Conservation (phyloP, 2,329 filamentous ascomycete genomes). For the Stromatinia cepivora region DNA sequence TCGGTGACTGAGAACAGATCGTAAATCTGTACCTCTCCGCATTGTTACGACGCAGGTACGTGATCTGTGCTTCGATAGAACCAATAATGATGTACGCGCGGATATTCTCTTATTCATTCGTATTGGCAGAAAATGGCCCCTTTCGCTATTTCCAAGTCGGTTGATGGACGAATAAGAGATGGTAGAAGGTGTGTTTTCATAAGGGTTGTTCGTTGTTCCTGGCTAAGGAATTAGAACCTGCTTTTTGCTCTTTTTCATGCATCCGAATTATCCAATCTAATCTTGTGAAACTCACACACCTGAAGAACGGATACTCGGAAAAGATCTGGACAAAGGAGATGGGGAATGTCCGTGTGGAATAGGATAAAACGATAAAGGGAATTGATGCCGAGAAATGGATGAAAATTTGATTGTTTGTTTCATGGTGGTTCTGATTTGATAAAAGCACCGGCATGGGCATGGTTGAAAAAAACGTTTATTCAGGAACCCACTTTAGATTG, state of each 20-base stretch:
- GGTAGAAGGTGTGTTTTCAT: background rate
- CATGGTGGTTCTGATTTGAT: background rate
- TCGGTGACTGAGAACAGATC: background rate
- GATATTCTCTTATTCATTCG: background rate
- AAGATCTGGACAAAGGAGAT: background rate
- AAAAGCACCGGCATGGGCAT: conserved; percentile 3
- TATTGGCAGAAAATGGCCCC: background rate
- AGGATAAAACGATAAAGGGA: background rate
- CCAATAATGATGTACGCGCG: background rate
- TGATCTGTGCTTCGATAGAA: background rate
- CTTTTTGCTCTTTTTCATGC: conserved; percentile 7
- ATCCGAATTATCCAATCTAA: conserved; percentile 3
- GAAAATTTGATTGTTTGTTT: background rate
- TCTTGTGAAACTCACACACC: background rate
- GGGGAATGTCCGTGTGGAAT: background rate
- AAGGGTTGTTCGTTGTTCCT: conserved; percentile 10
- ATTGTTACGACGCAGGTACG: background rate
- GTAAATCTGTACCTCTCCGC: background rate
- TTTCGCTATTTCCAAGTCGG: background rate
- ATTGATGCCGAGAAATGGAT: background rate
- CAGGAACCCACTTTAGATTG: background rate
- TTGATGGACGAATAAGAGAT: background rate
- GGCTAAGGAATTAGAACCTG: conserved; percentile 15
- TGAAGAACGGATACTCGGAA: conserved; percentile 1
- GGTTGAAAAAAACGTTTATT: background rate